Conservation (phyloP, 805 yeast genomes). For the Yarrowia keelungensis region DNA sequence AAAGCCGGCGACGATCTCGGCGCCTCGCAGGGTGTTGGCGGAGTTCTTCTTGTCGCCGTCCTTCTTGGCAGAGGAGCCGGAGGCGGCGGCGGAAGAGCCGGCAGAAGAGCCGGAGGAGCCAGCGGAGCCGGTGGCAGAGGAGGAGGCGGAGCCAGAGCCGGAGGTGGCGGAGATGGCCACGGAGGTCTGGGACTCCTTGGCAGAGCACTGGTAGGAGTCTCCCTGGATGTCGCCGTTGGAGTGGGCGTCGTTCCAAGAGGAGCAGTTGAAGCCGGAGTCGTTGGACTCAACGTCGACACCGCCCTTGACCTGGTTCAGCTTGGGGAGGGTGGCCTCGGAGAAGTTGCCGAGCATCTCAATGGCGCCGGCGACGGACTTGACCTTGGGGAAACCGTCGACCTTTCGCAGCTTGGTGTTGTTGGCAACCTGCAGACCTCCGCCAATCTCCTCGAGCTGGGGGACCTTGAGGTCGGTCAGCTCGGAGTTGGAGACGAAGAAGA, state of each 20-base stretch:
- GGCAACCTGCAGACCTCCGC: slow-evolving; percentile 92
- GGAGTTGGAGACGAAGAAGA: slow-evolving; percentile 75
- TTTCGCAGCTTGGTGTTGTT: slow-evolving; percentile 77
- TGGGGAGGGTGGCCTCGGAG: slow-evolving; percentile 75
- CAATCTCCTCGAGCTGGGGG: slow-evolving; percentile 71
- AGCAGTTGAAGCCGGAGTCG: slow-evolving; percentile 80
- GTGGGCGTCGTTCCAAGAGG: slow-evolving; percentile 73
- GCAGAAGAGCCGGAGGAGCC: slow-evolving; percentile 31
- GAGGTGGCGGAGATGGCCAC: slow-evolving; percentile 34
- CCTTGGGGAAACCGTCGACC: slow-evolving; percentile 75
- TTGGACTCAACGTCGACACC: slow-evolving; percentile 82
- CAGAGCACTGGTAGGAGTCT: slow-evolving; percentile 67
- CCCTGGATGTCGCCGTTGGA: slow-evolving; percentile 86
- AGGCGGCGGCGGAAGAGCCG: slow-evolving; percentile 2
- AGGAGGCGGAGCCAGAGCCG: slow-evolving; percentile 4
- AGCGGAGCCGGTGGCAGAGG: slow-evolving; percentile 25
- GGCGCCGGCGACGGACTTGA: slow-evolving; percentile 87
- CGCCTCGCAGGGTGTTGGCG: slow-evolving; percentile 29
- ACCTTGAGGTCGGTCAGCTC: slow-evolving; percentile 73
- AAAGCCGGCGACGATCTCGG: slow-evolving; percentile 37
- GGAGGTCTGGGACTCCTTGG: slow-evolving; percentile 42
- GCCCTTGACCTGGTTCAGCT: slow-evolving; percentile 83
- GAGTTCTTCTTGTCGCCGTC: slow-evolving; percentile 20
- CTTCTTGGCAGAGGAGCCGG: slow-evolving; percentile 3
- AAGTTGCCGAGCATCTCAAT: slow-evolving; percentile 80